Percentiles rank a stretch among this genome's conserved stretches.
Conservation (phyloP, 805 yeast species). For the Nakazawaea laoshanensis region DNA sequence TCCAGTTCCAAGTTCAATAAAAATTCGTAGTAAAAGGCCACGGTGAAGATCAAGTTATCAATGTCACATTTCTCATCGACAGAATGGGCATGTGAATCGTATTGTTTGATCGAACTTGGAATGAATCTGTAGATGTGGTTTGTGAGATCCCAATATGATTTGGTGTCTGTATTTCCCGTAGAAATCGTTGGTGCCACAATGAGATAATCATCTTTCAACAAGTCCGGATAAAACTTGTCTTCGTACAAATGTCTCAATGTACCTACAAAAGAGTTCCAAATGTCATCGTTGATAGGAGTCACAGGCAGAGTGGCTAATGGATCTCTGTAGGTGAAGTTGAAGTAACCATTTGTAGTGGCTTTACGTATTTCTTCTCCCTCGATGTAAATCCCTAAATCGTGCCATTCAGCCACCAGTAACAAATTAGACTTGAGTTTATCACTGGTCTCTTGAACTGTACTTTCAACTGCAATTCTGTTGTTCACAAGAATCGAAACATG, state of each 20-base stretch:
- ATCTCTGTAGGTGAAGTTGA: conserved; percentile 23
- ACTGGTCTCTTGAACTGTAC: conserved; percentile 33
- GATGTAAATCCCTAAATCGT: conserved; percentile 37
- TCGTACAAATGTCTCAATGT: conserved; percentile 55
- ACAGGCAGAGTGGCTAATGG: conserved; percentile 36
- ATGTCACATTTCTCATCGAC: conserved; percentile 52
- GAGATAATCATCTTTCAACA: conserved; percentile 11
- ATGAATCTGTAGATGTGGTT: conserved; percentile 52
- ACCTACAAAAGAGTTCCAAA: conserved; percentile 56
- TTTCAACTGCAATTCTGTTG: conserved; percentile 54
- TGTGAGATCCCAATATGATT: conserved; percentile 55
- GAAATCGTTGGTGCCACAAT: conserved; percentile 50
- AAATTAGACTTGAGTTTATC: conserved; percentile 29
- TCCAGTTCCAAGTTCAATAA: conserved; percentile 24
- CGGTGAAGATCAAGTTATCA: conserved; percentile 50
- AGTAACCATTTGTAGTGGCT: conserved; percentile 30
- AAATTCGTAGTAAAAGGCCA: conserved; percentile 48
- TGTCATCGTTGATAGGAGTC: conserved; percentile 30
- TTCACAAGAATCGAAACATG: conserved; percentile 41
- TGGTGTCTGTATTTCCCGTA: conserved; percentile 69
- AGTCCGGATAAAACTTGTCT: conserved; percentile 30
- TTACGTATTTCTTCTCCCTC: conserved; percentile 18
- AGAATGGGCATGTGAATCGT: conserved; percentile 40
- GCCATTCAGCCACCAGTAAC: conserved; percentile 32
- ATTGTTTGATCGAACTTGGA: conserved; percentile 32